A percentile compares a stretch with the other conserved stretches of the same genome.
phyloP scores from a whole-genome alignment of 2,329 filamentous ascomycete genomes.

The Bertia moriformis region DNA sequence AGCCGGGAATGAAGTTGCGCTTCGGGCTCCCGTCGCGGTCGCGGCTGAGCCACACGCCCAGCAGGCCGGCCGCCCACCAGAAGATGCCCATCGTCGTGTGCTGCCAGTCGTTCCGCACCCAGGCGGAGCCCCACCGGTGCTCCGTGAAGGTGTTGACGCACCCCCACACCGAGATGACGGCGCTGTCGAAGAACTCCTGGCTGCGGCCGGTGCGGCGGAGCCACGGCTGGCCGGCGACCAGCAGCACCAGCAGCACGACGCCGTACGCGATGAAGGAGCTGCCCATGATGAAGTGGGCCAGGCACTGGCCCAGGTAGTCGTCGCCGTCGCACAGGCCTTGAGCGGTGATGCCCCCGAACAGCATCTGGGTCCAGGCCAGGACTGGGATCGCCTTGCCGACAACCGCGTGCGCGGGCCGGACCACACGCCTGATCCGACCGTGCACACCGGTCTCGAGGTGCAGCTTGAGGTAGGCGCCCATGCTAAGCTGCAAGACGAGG shows the following conservation, averaged over 20 bases:
- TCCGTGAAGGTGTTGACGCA: slow-evolving; percentile 98
- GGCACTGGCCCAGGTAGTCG: slow-evolving; percentile 82
- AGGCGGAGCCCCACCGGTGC: slow-evolving; percentile 70
- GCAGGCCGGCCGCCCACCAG: slow-evolving; percentile 88
- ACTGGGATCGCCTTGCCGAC: slow-evolving; percentile 79
- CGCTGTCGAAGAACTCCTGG: slow-evolving; percentile 91
- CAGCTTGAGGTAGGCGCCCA: slow-evolving; percentile 77
- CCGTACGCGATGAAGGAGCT: slow-evolving; percentile 90
- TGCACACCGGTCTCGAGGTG: slow-evolving; percentile 78
- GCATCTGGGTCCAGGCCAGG: slow-evolving; percentile 79
- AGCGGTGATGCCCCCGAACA: slow-evolving; percentile 86
- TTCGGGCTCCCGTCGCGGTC: slow-evolving; percentile 71
- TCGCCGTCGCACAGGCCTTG: slow-evolving; percentile 75
- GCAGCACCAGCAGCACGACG: slow-evolving; percentile 68
- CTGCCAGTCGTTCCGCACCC: slow-evolving; percentile 88
- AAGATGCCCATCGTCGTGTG: slow-evolving; percentile 98
- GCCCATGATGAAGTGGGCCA: slow-evolving; percentile 98
- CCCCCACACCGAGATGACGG: slow-evolving; percentile 85
- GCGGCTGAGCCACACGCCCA: slow-evolving; percentile 82
- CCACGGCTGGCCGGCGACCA: slow-evolving; percentile 82
- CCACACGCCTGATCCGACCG: slow-evolving; percentile 57
- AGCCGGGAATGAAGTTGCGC: slow-evolving; percentile 81
- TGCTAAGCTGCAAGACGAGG: slow-evolving; percentile 58
- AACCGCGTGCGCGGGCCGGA: slow-evolving; percentile 63
- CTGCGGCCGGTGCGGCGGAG: slow-evolving; percentile 67